phyloP scores from a whole-genome alignment of 768 basidiomycete species.

The Phallus indusiatus region DNA sequence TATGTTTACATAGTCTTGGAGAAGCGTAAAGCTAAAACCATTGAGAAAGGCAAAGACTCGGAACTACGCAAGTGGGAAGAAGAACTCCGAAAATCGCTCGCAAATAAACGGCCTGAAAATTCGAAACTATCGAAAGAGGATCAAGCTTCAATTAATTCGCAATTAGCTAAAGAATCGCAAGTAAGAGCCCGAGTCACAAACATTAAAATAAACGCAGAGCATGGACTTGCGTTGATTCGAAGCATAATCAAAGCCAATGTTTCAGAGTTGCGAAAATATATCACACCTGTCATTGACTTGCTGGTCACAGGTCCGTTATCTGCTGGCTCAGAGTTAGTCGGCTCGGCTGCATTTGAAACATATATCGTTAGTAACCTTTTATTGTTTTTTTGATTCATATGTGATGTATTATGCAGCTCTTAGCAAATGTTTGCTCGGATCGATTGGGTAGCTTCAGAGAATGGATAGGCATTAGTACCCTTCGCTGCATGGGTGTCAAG shows the following conservation, averaged over 20 bases:
- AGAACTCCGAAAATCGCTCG: conserved; percentile 79
- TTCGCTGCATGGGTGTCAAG: conserved; percentile 59
- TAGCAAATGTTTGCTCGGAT: conserved; percentile 65
- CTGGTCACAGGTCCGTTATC: conserved; percentile 60
- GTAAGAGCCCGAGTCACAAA: conserved; percentile 50
- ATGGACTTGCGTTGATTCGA: conserved; percentile 62
- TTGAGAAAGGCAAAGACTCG: conserved; percentile 73
- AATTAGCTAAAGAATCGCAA: conserved; percentile 69
- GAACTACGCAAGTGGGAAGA: conserved; percentile 94
- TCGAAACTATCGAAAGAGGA: conserved; percentile 71
- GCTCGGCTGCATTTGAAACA: conserved; percentile 53
- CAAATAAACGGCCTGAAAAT: conserved; percentile 60
- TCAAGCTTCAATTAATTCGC: conserved; percentile 71
- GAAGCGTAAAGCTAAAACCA: conserved; percentile 42
- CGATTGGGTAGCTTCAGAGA: conserved; percentile 57
- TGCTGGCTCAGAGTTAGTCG: conserved; percentile 53
- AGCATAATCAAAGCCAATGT: conserved; percentile 45
- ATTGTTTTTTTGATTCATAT: neutral
- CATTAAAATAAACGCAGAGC: conserved; percentile 45
- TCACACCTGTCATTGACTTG: conserved; percentile 48
- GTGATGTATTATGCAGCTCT: conserved; percentile 32
- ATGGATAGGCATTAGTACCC: conserved; percentile 77
- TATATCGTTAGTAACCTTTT: conserved; percentile 55
- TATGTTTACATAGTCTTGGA: conserved; percentile 44
- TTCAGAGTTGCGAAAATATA: conserved; percentile 44